Base-by-base conservation (phyloP, 345 rosid species). In the Salix suchowensis region DNA sequence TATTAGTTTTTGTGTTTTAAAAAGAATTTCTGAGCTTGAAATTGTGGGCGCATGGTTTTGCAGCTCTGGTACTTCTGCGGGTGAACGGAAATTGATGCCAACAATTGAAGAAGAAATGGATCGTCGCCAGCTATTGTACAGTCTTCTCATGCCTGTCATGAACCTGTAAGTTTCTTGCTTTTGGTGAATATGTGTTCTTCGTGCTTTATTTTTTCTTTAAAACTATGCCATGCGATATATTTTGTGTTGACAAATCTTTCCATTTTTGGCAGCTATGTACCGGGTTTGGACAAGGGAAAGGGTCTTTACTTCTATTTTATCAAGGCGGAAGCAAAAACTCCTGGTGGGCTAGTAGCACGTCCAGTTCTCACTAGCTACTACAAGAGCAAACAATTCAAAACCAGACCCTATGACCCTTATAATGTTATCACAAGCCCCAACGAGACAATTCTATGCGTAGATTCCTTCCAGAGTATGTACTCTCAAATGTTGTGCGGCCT, bases 1-100 rank as follows among this genome's bases (percentile, higher is more conserved):
- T 50, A 32, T 18, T 24, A 37, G 11, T n/a, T 37, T 30, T 64
- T 23, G 1, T 39, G 2, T 18, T 16, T 24, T 4, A 42, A 8
- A 2, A 23, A 23, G 4, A 15, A 24, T 26, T 7, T 11, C 30
- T 3, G 19, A 5, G 30, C 30, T 65, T 46, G 16, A 46, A 46
- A 46, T 46, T 46, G 50, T 13, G 18, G 50, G 50, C 13, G 50
- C 12, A 7, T 55, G 11, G 18, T 66, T 65, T 58, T 78, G 72
- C 89, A 96, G 99, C 78, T 96, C 98, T 18, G 99, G 99, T 48
- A 93, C 99, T 64, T 96, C 99, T 30, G 99, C 97, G 10, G 99
- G 99, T 40, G 99, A 96, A 80, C 91, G 99, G 80, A 96, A 96
- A 62, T 86, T 93, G 75, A 91, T 96, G 99, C 99, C 99, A 2